Evolutionary conservation across 225 moss, liverwort and hornwort genomes (phyloP).

Genomic region (Pleurozium schreberi): DNA sequence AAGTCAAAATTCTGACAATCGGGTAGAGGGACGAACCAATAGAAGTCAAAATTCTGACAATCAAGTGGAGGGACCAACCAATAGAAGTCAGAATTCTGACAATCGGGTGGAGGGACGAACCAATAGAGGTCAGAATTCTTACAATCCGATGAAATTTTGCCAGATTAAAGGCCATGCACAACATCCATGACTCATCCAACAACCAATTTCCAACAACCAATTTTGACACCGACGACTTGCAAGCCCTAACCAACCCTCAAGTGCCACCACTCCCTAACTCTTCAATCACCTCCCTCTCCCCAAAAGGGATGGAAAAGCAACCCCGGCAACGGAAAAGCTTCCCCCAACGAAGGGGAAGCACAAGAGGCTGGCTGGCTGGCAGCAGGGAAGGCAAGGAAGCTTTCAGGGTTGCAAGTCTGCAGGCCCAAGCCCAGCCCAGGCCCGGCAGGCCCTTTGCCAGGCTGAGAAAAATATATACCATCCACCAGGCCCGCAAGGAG

Average conservation of each 20-base stretch:
- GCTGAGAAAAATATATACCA: not conserved
- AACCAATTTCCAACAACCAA: no score
- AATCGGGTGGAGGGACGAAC: no score
- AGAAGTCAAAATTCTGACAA: no score
- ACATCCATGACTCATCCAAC: not conserved
- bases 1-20: no score
- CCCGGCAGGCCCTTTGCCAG: not conserved
- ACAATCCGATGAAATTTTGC: no score
- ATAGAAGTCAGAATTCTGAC: no score
- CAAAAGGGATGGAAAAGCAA: not conserved
- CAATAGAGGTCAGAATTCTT: no score
- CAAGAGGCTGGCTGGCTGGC: not conserved
- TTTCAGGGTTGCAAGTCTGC: not conserved
- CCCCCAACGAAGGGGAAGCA: not conserved
- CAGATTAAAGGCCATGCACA: no score
- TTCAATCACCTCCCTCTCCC: no score
- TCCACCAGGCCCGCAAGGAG: not conserved
- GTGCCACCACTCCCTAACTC: not conserved
- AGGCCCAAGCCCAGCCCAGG: not conserved
- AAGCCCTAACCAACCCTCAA: not conserved
- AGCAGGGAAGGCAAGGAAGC: not conserved
- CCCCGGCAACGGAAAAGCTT: not conserved
- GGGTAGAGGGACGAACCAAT: no score
- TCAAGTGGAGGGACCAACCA: no score
- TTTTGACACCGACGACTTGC: rapidly evolving